These are phyloP conservation scores for Naganishia vaughanmartiniae DNA, from an alignment of 768 basidiomycete species.

Conservation along the genomic window DNA sequence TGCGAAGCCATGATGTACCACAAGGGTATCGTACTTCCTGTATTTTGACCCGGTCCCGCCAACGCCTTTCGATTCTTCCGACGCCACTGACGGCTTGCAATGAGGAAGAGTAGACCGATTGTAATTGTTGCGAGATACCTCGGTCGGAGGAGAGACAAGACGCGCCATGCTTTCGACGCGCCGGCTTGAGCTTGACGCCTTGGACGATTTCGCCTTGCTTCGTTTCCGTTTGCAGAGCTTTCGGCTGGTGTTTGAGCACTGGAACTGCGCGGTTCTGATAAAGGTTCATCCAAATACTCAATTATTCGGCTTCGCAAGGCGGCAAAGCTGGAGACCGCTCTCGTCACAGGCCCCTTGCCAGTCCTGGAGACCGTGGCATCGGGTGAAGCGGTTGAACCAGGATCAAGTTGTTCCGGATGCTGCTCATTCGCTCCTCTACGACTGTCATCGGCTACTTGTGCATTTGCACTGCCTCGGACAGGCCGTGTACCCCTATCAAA, in stretches of 20 bases:
- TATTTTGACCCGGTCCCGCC: background rate
- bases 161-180: background rate
- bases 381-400: background rate
- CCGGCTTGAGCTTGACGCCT: background rate
- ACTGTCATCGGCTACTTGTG: background rate
- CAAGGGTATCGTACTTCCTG: background rate
- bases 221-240: background rate
- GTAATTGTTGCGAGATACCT: background rate
- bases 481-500: background rate
- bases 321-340: slow-evolving; percentile 13
- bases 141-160: background rate
- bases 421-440: background rate
- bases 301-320: slow-evolving; percentile 11
- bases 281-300: slow-evolving; percentile 14
- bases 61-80: background rate
- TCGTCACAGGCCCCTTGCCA: background rate
- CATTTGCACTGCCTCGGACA: background rate
- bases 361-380: background rate
- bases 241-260: background rate
- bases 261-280: slow-evolving; percentile 2
- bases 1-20: slow-evolving; percentile 11
- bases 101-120: background rate
- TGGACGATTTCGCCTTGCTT: background rate
- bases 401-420: background rate
- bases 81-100: slow-evolving; percentile 8